phyloP scores from a whole-genome alignment of 192 early-diverging fungal species.

The Linnemannia exigua region DNA sequence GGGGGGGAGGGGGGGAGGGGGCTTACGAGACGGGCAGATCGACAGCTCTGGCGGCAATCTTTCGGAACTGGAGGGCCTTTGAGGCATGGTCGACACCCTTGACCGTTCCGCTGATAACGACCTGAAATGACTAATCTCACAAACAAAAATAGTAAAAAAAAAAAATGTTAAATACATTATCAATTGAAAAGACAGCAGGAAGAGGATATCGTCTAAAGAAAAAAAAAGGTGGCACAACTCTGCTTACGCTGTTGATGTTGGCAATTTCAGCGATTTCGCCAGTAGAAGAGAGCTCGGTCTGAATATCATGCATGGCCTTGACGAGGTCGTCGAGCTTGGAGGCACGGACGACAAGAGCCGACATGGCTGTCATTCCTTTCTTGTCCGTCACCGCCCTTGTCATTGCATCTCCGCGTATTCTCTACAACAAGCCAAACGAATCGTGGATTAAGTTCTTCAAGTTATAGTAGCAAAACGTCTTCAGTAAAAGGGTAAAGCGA shows the following conservation, averaged over 20 bases:
- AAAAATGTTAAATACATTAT: not conserved
- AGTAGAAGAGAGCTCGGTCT: constrained; percentile 62
- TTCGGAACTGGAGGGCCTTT: constrained; percentile 80
- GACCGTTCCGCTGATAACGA: constrained; percentile 92
- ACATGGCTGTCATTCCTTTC: constrained; percentile 83
- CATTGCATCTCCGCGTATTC: constrained; percentile 91
- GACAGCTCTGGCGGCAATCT: constrained; percentile 88
- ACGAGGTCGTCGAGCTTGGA: constrained; percentile 80
- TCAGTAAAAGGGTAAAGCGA: not conserved
- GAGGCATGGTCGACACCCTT: constrained; percentile 91
- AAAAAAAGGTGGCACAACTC: not conserved
- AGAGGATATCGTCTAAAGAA: not conserved
- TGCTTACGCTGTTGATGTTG: constrained; percentile 51
- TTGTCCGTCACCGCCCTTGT: constrained; percentile 75
- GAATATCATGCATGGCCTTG: constrained; percentile 74
- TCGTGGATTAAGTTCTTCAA: not conserved
- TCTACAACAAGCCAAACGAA: constrained; percentile 41
- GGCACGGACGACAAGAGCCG: constrained; percentile 86
- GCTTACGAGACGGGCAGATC: constrained; percentile 90
- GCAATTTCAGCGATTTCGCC: constrained; percentile 88
- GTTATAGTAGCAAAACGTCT: not conserved
- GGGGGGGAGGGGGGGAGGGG: too few relatives aligned
- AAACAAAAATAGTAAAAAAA: not conserved
- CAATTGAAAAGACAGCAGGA: too few relatives aligned
- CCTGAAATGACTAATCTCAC: constrained; percentile 72